Conservation (phyloP, 176 grass and related monocot species). For the Themeda triandra region DNA sequence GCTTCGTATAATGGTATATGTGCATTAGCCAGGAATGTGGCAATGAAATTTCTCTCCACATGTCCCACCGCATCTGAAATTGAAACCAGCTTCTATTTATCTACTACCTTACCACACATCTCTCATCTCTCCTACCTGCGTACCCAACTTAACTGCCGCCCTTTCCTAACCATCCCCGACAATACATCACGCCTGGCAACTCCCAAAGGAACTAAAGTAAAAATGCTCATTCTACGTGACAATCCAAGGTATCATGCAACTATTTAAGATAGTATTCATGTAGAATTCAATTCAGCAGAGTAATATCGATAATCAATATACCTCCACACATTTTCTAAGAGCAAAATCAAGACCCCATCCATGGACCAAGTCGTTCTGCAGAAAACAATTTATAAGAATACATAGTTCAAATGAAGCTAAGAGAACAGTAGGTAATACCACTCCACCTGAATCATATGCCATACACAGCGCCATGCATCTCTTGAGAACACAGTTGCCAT, state of each 20-base stretch:
- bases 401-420: constrained; percentile 10
- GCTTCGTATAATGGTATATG: neutral
- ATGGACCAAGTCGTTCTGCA: constrained; percentile 89
- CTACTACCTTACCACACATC: neutral
- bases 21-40: neutral
- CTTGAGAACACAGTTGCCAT: constrained; percentile 89
- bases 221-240: neutral
- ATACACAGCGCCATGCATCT: constrained; percentile 85
- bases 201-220: neutral
- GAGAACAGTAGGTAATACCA: neutral
- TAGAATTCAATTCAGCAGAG: neutral
- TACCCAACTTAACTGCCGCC: neutral
- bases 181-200: neutral
- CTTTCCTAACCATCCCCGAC: neutral
- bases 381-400: neutral
- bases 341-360: constrained; percentile 91
- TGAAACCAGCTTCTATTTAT: neutral
- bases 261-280: neutral
- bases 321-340: constrained; percentile 70
- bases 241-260: neutral
- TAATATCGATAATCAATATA: constrained; percentile 18
- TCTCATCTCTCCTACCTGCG: neutral
- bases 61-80: neutral
- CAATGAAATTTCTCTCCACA: neutral
- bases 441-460: constrained; percentile 94